Evolutionary conservation across 495 filamentous ascomycete species (phyloP), one percentile per base, ranked within the genome.

Genomic region (Jackrogersella multiformis): DNA sequence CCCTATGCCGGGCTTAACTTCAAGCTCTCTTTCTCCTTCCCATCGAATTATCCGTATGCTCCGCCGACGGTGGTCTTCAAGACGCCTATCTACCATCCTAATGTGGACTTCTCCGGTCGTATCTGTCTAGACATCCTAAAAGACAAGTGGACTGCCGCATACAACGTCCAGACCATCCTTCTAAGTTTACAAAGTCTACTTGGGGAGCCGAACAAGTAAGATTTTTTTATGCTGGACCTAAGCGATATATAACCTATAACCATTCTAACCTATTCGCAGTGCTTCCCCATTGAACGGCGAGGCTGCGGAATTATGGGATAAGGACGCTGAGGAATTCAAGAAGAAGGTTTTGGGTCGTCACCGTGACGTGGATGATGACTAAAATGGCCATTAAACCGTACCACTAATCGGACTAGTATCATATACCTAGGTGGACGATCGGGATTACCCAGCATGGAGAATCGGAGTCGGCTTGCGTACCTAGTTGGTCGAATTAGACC

Each of bases 81-180:
- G 75, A 96, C 93, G 0, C 92, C 92, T 12, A 96, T 97, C 77
- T 96, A 94, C 79, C 93, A 97, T 70, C 93, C 93, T 21, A 97
- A 97, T 68, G 90, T 97, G 64, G 93, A 96, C 76, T 94, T 95
- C 78, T 93, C 92, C 6, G 93, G 92, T 36, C 86, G 92, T 55
- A 96, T 97, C 78, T 97, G 93, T 76, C 83, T 99, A 61, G 96
- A 98, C 77, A 99, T 99, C 70, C 82, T 99, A 52, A 97, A 97
- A 83, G 95, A 97, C 74, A 97, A 97, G 80, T 98, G 95, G 95
- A 96, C 92, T 66, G 81, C 85, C 10, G 92, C 94, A 12, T 96
- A 97, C 84, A 97, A 97, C 71, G 90, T 95, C 57, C 92, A 95
- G 79, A 95, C 89, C 42, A 92, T 99, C 20, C 80, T 99, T 45